These are phyloP conservation scores for Chlamydomonas urium DNA, from an alignment of 139 green algal genomes.

Conservation along the genomic window DNA sequence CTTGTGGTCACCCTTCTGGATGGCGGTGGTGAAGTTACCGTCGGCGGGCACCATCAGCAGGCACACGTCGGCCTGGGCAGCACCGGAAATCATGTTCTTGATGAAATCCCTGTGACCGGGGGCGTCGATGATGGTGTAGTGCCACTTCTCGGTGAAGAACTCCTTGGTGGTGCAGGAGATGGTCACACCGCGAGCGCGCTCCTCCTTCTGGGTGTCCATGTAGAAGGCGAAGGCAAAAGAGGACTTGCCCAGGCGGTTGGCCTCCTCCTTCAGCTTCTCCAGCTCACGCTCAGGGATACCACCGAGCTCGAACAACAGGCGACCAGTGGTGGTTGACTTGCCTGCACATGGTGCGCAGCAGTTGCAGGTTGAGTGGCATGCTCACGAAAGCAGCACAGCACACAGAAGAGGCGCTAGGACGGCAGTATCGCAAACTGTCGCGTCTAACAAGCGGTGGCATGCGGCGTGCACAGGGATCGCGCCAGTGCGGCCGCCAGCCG, in stretches of 20 bases:
- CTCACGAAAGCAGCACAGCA: neutral
- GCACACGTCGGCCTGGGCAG: conserved; percentile 89
- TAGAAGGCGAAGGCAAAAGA: conserved; percentile 92
- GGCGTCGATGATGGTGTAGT: conserved; percentile 98
- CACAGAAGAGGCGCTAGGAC: neutral
- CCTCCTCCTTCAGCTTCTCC: conserved; percentile 94
- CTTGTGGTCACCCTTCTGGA: conserved; percentile 98
- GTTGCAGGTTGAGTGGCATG: conserved; percentile 5
- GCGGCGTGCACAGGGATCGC: too few relatives aligned
- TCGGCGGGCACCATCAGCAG: conserved; percentile 83
- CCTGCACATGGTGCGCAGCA: neutral
- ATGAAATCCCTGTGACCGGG: conserved; percentile 98
- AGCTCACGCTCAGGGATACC: conserved; percentile 98
- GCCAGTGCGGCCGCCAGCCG: neutral
- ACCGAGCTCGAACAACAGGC: conserved; percentile 96
- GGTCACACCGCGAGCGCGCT: conserved; percentile 92
- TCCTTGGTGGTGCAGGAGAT: conserved; percentile 98
- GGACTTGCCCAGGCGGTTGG: conserved; percentile 79
- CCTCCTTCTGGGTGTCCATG: conserved; percentile 90
- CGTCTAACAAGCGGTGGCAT: neutral
- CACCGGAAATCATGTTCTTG: conserved; percentile 99
- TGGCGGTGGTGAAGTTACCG: conserved; percentile 96
- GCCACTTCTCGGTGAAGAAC: conserved; percentile 98
- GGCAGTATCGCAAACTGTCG: neutral
- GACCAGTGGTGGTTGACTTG: conserved; percentile 66